Base-by-base conservation (phyloP, 495 filamentous ascomycete species). In the Hyaloscypha bicolor region DNA sequence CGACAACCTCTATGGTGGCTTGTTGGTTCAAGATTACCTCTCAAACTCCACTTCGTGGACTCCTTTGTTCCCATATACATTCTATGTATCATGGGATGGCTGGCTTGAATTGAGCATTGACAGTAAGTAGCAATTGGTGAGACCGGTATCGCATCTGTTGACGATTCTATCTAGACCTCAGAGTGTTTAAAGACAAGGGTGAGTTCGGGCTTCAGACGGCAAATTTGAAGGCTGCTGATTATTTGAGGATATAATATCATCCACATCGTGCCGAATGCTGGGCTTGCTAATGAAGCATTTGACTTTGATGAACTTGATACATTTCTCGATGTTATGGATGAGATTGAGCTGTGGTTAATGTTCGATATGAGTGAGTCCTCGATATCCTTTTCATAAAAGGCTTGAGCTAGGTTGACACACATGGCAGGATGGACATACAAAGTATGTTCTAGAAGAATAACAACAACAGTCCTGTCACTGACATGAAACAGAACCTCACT, bases 11-110 rank as follows among this genome's bases (percentile, higher is more conserved):
- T 80, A 83, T 62, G 86, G 87, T 30, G 86, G 83, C 0, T 66
- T 90, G 11, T 68, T 79, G 11, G 79, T 85, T 32, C 58, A 69
- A 19, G 82, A 79, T 74, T 74, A 70, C 30, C 56, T 61, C n/a
- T 61, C 37, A 14, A 67, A 62, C 37, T 53, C 57, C 11, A 61
- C 65, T 2, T 35, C 57, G 29, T 67, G 58, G 57, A 61, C 56
- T 30, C 79, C 86, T 0, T 62, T 90, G 11, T 74, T 90, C 22
- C 85, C 89, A 21, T 90, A 87, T 71, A 85, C 86, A 33, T 91
- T 85, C 77, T 91, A 89, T 73, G 81, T 83, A 0, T 79, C 79
- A 37, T 88, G 86, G 69, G 82, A 84, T 45, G 64, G 64, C 5
- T 66, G 57, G 68, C 86, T 87, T 59, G 78, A 80, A 53, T 72